Evolutionary conservation across 2,329 filamentous ascomycete species (phyloP).

Genomic region (Zasmidium citrigriseum): DNA sequence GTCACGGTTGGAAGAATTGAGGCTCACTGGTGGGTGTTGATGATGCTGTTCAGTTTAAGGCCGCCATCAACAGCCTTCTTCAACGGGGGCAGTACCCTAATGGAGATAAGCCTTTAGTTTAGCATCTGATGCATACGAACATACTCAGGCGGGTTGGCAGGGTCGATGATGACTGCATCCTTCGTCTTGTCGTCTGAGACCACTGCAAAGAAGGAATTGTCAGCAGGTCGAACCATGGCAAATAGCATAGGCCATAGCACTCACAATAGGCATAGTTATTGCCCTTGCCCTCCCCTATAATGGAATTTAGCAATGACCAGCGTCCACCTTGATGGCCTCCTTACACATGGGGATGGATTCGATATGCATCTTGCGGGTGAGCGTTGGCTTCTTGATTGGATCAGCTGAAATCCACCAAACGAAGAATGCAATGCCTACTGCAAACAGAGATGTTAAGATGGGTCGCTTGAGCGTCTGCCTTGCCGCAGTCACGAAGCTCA

Average conservation of each 20-base stretch:
- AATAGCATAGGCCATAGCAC: background rate
- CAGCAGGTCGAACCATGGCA: background rate
- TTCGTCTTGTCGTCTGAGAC: constrained; percentile 53
- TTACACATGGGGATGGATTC: constrained; percentile 87
- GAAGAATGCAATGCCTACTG: constrained; percentile 26
- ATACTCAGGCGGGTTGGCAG: constrained; percentile 76
- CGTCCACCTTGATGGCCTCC: constrained; percentile 37
- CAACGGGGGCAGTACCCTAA: constrained; percentile 64
- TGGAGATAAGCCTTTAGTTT: background rate
- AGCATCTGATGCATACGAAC: constrained; percentile 29
- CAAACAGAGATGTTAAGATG: constrained; percentile 17
- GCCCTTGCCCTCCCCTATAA: constrained; percentile 70
- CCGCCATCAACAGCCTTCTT: constrained; percentile 71
- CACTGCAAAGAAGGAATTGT: constrained; percentile 23
- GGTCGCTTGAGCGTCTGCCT: constrained; percentile 21
- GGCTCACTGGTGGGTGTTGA: constrained; percentile 94
- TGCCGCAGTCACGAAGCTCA: constrained; percentile 21
- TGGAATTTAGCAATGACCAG: constrained; percentile 12
- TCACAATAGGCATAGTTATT: constrained; percentile 78
- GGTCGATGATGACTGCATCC: constrained; percentile 68
- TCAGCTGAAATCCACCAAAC: constrained; percentile 25
- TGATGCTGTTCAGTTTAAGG: constrained; percentile 83
- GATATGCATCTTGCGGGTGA: constrained; percentile 68
- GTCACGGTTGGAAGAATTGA: background rate
- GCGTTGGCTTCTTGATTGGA: constrained; percentile 21